Conservation (phyloP, 1,139 yeast genomes). For the Casaregolazyma suthepensis region DNA sequence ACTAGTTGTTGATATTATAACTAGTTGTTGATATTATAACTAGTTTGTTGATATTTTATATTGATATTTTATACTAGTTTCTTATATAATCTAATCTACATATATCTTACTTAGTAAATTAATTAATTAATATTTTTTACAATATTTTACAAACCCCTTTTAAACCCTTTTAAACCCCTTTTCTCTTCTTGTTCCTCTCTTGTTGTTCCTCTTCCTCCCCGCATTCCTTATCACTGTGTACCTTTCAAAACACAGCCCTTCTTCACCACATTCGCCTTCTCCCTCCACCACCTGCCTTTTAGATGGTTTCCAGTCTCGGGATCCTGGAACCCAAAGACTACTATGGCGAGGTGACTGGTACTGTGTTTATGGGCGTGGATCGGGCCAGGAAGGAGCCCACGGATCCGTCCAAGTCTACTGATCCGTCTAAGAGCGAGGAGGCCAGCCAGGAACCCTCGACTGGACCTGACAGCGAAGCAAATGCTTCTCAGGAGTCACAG, state of each 20-base stretch:
- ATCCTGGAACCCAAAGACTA: constrained; percentile 39
- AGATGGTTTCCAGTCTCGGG: constrained; percentile 27
- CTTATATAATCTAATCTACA: too few species aligned
- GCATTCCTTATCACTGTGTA: background rate
- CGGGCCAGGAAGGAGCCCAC: background rate
- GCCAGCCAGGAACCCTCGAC: background rate
- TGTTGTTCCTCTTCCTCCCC: background rate
- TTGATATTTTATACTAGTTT: too few species aligned
- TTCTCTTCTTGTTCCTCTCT: background rate
- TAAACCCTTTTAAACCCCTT: background rate
- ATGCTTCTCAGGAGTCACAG: background rate
- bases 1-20: too few species aligned
- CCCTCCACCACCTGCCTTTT: background rate
- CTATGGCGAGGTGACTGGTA: constrained; percentile 42
- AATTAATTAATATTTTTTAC: too few species aligned
- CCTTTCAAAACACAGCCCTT: background rate
- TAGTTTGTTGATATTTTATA: too few species aligned
- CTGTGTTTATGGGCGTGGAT: constrained; percentile 35
- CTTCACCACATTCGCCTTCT: background rate
- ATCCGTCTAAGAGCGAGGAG: background rate
- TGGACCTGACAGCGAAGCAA: background rate
- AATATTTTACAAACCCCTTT: too few species aligned
- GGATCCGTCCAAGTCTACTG: background rate
- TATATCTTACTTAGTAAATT: too few species aligned
- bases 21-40: too few species aligned